Evolutionary conservation across 169 alveolate species (phyloP).

Genomic region (Cryptosporidium baileyi): DNA sequence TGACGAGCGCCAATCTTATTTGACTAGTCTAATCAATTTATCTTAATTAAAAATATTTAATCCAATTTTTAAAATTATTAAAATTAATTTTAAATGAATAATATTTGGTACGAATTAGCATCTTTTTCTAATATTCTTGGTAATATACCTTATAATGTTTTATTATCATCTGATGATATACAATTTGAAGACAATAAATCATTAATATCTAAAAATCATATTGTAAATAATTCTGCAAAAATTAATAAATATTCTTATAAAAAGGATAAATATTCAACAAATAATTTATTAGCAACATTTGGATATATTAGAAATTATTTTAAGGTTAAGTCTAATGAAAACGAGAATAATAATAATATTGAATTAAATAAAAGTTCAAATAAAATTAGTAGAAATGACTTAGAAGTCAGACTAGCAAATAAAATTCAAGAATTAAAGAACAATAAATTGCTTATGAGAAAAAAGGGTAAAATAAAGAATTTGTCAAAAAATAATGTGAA

Average conservation of each 20-base stretch:
- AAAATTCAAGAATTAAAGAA: slow-evolving; percentile 39
- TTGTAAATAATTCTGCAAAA: neutral
- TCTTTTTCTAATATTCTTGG: slow-evolving; percentile 11
- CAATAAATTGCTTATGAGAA: neutral
- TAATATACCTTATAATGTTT: slow-evolving; percentile 15
- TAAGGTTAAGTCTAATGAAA: neutral
- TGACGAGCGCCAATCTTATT: too few relatives aligned
- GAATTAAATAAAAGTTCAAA: neutral
- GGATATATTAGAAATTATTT: slow-evolving; percentile 11
- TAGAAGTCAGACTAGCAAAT: slow-evolving; percentile 19
- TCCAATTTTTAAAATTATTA: too few relatives aligned
- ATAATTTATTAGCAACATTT: slow-evolving; percentile 11
- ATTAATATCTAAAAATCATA: neutral
- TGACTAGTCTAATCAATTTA: too few relatives aligned
- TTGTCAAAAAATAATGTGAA: neutral
- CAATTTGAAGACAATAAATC: neutral
- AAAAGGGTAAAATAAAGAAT: neutral
- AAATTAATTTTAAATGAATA: too few relatives aligned
- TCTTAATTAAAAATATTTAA: too few relatives aligned
- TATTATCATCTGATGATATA: slow-evolving; percentile 15
- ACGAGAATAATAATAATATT: neutral
- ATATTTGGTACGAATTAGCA: slow-evolving; percentile 41
- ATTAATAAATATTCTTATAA: neutral
- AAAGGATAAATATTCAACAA: slow-evolving; percentile 13
- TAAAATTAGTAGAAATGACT: slow-evolving; percentile 28